Evolutionary conservation across 805 yeast genomes (phyloP).

Genomic region (Wickerhamomyces alni): DNA sequence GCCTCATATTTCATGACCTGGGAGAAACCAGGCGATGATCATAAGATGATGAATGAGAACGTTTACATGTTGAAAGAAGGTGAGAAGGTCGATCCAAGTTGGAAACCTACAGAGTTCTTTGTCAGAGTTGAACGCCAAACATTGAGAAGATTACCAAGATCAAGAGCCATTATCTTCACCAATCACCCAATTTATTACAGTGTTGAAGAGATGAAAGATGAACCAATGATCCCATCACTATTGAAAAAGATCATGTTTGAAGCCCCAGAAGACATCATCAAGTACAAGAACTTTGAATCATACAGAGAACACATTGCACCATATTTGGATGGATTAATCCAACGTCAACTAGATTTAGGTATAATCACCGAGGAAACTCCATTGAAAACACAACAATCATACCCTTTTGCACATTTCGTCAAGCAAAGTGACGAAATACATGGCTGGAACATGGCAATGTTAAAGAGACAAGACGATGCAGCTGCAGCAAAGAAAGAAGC

Average conservation of each 20-base stretch:
- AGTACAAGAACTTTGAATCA: conserved; percentile 55
- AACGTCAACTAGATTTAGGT: conserved; percentile 53
- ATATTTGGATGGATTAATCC: conserved; percentile 50
- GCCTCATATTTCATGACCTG: conserved; percentile 73
- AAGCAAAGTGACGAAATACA: conserved; percentile 29
- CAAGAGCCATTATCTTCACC: conserved; percentile 63
- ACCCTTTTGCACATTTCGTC: conserved; percentile 58
- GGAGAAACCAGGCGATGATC: conserved; percentile 36
- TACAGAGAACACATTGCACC: conserved; percentile 55
- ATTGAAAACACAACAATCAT: conserved; percentile 49
- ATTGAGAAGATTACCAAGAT: conserved; percentile 57
- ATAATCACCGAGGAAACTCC: conserved; percentile 51
- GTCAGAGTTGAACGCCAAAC: conserved; percentile 74
- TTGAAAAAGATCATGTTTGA: conserved; percentile 56
- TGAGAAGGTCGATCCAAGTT: conserved; percentile 39
- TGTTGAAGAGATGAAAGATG: conserved; percentile 76
- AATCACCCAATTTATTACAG: conserved; percentile 76
- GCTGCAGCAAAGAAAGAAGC: conserved; percentile 1
- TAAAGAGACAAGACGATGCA: conserved; percentile 19
- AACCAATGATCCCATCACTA: conserved; percentile 66
- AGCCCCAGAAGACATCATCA: conserved; percentile 59
- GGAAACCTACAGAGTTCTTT: conserved; percentile 47
- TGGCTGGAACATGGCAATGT: conserved; percentile 35
- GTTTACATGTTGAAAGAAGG: conserved; percentile 43
- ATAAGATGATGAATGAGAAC: conserved; percentile 48